A percentile compares a stretch with the other conserved stretches of the same genome.
These are phyloP conservation scores for Colletotrichum limetticola DNA, from an alignment of 2,329 filamentous ascomycete genomes.

Conservation along the genomic window DNA sequence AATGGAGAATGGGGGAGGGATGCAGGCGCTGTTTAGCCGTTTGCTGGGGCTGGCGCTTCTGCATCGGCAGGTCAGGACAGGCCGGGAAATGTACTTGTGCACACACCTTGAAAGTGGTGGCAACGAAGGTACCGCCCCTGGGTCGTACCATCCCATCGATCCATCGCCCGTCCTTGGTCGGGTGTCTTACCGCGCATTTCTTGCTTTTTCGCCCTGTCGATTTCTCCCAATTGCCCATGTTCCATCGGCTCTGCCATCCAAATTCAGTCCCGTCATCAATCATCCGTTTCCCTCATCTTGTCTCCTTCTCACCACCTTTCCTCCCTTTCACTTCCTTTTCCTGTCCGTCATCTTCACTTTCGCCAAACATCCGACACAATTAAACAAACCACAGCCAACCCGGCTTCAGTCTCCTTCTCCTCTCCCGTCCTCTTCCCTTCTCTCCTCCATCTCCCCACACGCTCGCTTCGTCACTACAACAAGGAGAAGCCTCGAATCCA, in stretches of 20 bases:
- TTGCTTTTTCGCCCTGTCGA: constrained; percentile 31
- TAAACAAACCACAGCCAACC: neutral
- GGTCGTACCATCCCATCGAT: constrained; percentile 30
- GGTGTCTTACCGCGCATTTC: constrained; percentile 19
- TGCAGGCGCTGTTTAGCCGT: constrained; percentile 18
- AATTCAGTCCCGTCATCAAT: constrained; percentile 27
- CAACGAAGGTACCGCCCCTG: neutral
- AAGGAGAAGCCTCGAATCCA: constrained; percentile 2
- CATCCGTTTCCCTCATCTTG: neutral
- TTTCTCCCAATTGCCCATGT: constrained; percentile 4
- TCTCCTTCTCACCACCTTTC: neutral
- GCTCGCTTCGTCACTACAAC: constrained; percentile 23
- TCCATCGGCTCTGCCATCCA: neutral
- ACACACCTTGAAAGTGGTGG: neutral
- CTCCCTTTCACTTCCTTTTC: neutral
- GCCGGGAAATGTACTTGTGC: neutral
- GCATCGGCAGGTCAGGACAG: neutral
- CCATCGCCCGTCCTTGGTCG: constrained; percentile 14
- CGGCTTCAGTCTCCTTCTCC: neutral
- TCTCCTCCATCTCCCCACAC: neutral
- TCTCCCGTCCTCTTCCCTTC: neutral
- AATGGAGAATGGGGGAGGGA: neutral
- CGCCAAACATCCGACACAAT: constrained; percentile 1
- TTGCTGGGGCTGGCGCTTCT: constrained; percentile 26
- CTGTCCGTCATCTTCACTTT: neutral